Evolutionary conservation across 805 yeast genomes (phyloP), one percentile per base, ranked within the genome.

Genomic region (Yueomyces sp.): DNA sequence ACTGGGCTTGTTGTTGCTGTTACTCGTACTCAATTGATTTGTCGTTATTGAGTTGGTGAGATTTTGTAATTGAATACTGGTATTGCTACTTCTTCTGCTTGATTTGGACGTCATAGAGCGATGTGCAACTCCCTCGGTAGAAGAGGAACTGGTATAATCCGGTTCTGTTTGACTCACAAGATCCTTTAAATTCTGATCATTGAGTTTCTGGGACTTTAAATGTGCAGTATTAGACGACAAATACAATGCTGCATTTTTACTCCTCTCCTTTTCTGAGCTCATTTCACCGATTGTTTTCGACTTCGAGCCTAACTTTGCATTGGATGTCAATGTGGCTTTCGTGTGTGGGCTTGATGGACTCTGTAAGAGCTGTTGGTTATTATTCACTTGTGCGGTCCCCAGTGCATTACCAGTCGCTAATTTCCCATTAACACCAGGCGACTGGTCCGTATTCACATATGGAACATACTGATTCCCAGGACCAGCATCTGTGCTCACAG

Each of bases 141-240:
- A 57, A 2, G 63, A 56, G 3, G 63, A 59, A 41, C 62, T 57
- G 19, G 52, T 28, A 44, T 55, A 56, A 1, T 55, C 59, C 31
- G 56, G 43, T 36, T 57, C 61, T 19, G 54, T 39, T 38, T 47
- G 53, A 37, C 43, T 49, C 1, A 62, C 63, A 12, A 61, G 44
- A 36, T 60, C 65, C 40, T 61, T 60, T 42, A 62, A 46, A 44
- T 61, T 62, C 38, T 60, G 63, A 31, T 61, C 64, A 45, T 62
- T 62, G 31, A 62, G 42, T 45, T 62, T 62, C 31, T 56, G 53
- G 37, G 43, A 38, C 9, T 36, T 32, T 37, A 30, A 30, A 30
- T 30, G 33, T 6, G 9, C 33, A 30, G 6, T 30, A 30, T 9
- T 30, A 30, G 33, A 30, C 6, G 9, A 30, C 6, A 30, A 9